These are phyloP conservation scores for Penicillium bovifimosum DNA, from an alignment of 495 filamentous ascomycete species.

Conservation along the genomic window DNA sequence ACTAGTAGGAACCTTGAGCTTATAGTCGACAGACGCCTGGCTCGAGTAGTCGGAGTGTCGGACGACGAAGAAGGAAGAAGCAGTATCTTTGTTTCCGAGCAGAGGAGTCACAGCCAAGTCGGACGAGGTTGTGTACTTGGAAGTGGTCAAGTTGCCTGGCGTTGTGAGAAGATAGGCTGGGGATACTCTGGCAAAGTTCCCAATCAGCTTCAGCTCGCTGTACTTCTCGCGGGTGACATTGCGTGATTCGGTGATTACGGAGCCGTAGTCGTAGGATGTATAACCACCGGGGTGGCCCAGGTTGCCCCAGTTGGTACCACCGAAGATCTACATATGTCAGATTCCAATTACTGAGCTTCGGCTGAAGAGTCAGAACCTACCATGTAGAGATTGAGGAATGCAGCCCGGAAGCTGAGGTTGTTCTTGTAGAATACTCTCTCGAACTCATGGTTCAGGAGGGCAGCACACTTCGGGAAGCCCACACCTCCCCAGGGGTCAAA, in stretches of 20 bases:
- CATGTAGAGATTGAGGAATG: constrained; percentile 67
- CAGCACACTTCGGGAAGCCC: constrained; percentile 59
- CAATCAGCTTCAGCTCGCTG: constrained; percentile 68
- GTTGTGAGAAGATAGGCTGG: constrained; percentile 57
- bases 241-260: constrained; percentile 62
- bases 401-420: constrained; percentile 56
- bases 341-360: neutral
- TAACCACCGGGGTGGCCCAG: constrained; percentile 67
- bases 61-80: constrained; percentile 58
- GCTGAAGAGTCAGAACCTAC: constrained; percentile 24
- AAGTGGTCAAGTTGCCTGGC: constrained; percentile 45
- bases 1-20: constrained; percentile 55
- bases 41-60: constrained; percentile 59
- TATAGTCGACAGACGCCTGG: constrained; percentile 52
- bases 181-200: constrained; percentile 64
- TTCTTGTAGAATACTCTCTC: constrained; percentile 81
- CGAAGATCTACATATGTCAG: constrained; percentile 46
- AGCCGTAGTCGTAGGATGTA: constrained; percentile 70
- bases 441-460: constrained; percentile 62
- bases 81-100: constrained; percentile 39
- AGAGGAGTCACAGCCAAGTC: constrained; percentile 56
- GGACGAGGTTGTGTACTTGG: constrained; percentile 43
- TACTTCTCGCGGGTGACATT: constrained; percentile 68
- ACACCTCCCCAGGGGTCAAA: constrained; percentile 72
- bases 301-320: constrained; percentile 85